phyloP scores from a whole-genome alignment of 140 eudicot species.

The Cichorium intybus region DNA sequence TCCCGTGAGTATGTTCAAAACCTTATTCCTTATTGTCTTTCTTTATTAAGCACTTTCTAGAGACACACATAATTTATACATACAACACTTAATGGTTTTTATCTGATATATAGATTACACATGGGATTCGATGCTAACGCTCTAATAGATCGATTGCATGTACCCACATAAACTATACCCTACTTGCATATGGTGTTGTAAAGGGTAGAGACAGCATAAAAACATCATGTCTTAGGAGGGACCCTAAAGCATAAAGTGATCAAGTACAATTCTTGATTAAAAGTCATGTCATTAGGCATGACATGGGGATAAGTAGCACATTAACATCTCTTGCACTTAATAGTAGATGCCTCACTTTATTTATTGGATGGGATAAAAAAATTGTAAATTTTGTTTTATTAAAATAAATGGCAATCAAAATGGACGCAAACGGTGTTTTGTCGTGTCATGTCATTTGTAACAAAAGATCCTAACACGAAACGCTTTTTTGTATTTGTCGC shows the following conservation, averaged over 20 bases:
- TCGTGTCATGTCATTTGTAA: neutral
- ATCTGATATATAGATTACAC: neutral
- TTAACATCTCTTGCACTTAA: neutral
- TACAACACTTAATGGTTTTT: too few relatives aligned
- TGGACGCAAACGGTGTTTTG: too few relatives aligned
- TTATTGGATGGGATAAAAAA: neutral
- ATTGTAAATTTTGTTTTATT: neutral
- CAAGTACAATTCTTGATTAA: neutral
- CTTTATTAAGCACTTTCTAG: neutral
- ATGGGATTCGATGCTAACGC: neutral
- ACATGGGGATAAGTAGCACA: neutral
- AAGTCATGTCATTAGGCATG: neutral
- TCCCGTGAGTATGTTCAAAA: neutral
- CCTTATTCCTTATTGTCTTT: neutral
- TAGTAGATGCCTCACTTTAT: neutral
- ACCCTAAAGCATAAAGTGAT: neutral
- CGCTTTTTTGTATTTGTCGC: slow-evolving; percentile 18
- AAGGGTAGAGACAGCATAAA: neutral
- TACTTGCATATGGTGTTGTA: neutral
- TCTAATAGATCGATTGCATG: neutral
- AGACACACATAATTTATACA: neutral
- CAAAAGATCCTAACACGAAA: neutral
- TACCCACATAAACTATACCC: neutral
- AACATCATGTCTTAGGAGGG: neutral
- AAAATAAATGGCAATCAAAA: neutral